Conservation (phyloP, 2,329 filamentous ascomycete species). For the Westerdykella ornata region DNA sequence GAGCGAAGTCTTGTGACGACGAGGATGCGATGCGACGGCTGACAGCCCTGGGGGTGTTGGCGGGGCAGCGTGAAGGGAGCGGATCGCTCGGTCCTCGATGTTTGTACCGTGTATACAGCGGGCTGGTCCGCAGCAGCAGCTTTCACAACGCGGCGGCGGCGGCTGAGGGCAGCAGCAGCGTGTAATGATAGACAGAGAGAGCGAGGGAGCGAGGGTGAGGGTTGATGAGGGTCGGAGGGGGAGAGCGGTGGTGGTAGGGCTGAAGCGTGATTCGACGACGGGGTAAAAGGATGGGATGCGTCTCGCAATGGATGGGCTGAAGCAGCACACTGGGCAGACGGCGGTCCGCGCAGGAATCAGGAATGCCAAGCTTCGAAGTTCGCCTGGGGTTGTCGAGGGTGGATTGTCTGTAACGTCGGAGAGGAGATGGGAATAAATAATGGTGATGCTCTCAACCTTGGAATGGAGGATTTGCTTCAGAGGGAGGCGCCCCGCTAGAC, state of each 20-base stretch:
- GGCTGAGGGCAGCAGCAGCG: too few relatives aligned
- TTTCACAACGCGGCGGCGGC: slow-evolving; percentile 1
- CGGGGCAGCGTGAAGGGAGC: neutral
- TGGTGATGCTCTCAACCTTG: too few relatives aligned
- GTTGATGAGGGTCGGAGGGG: slow-evolving; percentile 1
- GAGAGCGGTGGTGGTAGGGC: slow-evolving; percentile 9
- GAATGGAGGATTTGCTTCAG: too few relatives aligned
- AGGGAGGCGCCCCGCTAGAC: too few relatives aligned
- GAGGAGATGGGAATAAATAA: too few relatives aligned
- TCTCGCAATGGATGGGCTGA: slow-evolving; percentile 14
- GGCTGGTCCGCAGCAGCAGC: slow-evolving; percentile 1
- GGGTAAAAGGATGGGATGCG: slow-evolving; percentile 13
- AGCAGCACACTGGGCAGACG: slow-evolving; percentile 13
- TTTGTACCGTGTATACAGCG: too few relatives aligned
- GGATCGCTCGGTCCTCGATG: neutral
- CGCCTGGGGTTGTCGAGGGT: too few relatives aligned
- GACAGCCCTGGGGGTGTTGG: slow-evolving; percentile 2
- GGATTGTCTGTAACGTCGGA: too few relatives aligned
- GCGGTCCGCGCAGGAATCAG: slow-evolving; percentile 3
- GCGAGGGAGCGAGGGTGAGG: slow-evolving; percentile 1
- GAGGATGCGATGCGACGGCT: slow-evolving; percentile 1
- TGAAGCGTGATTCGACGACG: slow-evolving; percentile 22
- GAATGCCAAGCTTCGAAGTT: too few relatives aligned
- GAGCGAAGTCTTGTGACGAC: slow-evolving; percentile 1
- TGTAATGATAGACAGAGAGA: slow-evolving; percentile 1